These are phyloP conservation scores for Tetracladium maxilliforme DNA, from an alignment of 2,329 filamentous ascomycete genomes.

Conservation along the genomic window DNA sequence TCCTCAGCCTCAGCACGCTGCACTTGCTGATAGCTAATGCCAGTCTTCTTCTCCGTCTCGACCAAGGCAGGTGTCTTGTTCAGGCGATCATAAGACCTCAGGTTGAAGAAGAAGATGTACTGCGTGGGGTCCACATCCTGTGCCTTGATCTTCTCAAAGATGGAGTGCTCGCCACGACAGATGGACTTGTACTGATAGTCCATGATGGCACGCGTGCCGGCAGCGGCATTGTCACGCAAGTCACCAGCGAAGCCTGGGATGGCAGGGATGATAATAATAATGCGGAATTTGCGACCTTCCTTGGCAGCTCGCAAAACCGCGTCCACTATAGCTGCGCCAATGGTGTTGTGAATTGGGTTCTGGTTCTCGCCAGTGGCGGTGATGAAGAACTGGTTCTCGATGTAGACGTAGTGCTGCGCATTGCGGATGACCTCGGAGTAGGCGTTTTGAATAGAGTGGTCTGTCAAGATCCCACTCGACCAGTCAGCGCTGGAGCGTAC, in stretches of 20 bases:
- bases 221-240: constrained; percentile 66
- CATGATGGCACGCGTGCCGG: constrained; percentile 84
- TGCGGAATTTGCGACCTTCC: constrained; percentile 73
- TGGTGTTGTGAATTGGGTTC: constrained; percentile 70
- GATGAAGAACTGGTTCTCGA: constrained; percentile 98
- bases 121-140: constrained; percentile 64
- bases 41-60: constrained; percentile 66
- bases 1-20: constrained; percentile 82
- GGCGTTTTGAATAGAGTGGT: constrained; percentile 78
- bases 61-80: constrained; percentile 65
- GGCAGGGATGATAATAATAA: constrained; percentile 82
- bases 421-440: constrained; percentile 75
- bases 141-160: constrained; percentile 62
- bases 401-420: constrained; percentile 88
- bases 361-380: constrained; percentile 87
- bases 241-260: constrained; percentile 93
- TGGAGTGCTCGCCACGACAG: constrained; percentile 79
- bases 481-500: constrained; percentile 87
- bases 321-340: constrained; percentile 82
- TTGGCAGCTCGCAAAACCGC: constrained; percentile 70
- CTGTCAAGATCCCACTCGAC: constrained; percentile 78
- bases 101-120: constrained; percentile 87
- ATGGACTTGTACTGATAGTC: constrained; percentile 98
- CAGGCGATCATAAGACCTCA: constrained; percentile 83
- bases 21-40: constrained; percentile 71